Base-by-base conservation (phyloP, 2,329 filamentous ascomycete species). In the Exserohilum turcica region DNA sequence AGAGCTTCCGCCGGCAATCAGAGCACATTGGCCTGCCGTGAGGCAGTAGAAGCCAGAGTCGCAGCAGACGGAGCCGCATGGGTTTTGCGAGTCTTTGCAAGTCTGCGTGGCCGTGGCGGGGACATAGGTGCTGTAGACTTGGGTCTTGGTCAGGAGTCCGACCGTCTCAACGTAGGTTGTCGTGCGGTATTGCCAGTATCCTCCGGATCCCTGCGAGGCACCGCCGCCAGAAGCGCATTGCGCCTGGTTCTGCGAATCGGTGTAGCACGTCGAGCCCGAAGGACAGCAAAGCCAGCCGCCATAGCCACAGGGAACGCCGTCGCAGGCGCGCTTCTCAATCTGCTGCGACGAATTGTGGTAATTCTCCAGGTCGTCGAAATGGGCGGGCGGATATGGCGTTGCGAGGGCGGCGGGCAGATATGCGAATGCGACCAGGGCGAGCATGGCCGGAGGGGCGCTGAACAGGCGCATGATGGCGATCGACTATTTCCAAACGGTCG, bases 11-110 rank as follows among this genome's bases (percentile, higher is more conserved):
- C 78, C 80, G 40, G 78, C 78, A 48, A 83, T 83, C 21, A 82
- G 72, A 5, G 78, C 74, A 69, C 88, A 91, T 66, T 40, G 48
- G 48, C 86, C 82, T 46, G 83, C 84, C n/a, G 16, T 54, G 31
- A 53, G 31, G 72, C 90, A 92, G 67, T 86, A 88, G 73, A 90
- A 87, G 75, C 83, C 84, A 54, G 77, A 82, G 19, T 84, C 83
- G 73, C 89, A 93, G 80, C 89, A 92, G 53, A 87, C 86, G 46
- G 70, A 70, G 28, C 88, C 88, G 68, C 89, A 92, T 3, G 83
- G 79, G 6, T 81, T 81, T 73, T 90, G 71, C 54, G 77, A 74
- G 42, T 74, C 73, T 43, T 78, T 76, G 73, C 84, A 86, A 46
- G 71, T 67, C 6, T 64, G 51, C 9, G 62, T 64, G 24, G 49